These are phyloP conservation scores for Coemansia sp. DNA, from an alignment of 192 early-diverging fungal genomes.

Conservation along the genomic window DNA sequence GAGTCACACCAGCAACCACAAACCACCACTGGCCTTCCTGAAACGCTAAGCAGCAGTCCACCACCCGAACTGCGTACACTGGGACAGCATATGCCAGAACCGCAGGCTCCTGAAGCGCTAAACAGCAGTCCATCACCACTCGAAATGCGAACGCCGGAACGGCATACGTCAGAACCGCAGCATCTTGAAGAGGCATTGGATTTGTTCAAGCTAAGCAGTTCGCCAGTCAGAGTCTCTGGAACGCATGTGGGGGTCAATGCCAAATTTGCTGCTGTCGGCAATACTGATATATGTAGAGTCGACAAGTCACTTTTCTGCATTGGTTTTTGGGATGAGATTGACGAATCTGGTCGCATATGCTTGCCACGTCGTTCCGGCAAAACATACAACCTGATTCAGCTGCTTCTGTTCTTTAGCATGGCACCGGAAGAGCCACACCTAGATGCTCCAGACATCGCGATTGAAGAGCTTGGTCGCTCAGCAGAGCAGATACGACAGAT, in stretches of 20 bases:
- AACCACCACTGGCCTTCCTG: neutral
- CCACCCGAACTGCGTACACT: neutral
- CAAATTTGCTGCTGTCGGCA: conserved; percentile 21
- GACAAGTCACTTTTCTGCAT: conserved; percentile 51
- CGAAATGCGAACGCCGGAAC: neutral
- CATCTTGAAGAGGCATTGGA: neutral
- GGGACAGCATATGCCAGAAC: neutral
- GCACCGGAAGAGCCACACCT: conserved; percentile 11
- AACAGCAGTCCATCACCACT: too few species aligned
- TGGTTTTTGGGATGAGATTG: conserved; percentile 38
- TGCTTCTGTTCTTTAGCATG: conserved; percentile 40
- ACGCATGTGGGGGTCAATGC: conserved; percentile 25
- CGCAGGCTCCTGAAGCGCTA: too few species aligned
- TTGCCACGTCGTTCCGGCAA: conserved; percentile 47
- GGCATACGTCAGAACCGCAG: neutral
- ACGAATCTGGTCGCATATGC: conserved; percentile 32
- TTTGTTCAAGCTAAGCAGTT: conserved; percentile 26
- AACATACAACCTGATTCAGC: conserved; percentile 43
- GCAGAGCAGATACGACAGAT: neutral
- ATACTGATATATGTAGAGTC: conserved; percentile 25
- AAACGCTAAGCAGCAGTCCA: too few species aligned
- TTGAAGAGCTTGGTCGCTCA: neutral
- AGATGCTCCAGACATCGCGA: conserved; percentile 12
- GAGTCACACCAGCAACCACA: neutral
- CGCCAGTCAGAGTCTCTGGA: conserved; percentile 38